phyloP scores from a whole-genome alignment of 805 yeast genomes.

The Wickerhamiella azyma region DNA sequence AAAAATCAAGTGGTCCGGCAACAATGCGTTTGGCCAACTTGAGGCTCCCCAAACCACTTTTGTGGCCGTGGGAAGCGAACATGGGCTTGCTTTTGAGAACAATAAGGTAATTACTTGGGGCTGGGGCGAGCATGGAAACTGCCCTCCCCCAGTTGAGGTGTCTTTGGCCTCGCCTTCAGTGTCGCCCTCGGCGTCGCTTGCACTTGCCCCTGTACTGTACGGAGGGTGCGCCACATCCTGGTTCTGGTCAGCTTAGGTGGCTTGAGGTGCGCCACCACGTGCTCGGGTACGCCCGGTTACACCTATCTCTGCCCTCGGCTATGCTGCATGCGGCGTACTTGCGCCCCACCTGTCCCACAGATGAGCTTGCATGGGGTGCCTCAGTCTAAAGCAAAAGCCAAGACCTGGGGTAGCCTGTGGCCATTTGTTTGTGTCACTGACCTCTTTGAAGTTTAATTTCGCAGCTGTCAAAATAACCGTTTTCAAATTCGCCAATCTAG shows the following conservation, averaged over 20 bases:
- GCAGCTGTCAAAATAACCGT: too few species aligned
- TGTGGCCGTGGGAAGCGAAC: slow-evolving; percentile 70
- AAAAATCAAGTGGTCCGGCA: slow-evolving; percentile 46
- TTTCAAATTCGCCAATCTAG: too few species aligned
- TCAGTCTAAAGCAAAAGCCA: too few species aligned
- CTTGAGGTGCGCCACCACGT: background rate
- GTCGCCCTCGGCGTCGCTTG: too few species aligned
- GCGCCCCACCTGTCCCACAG: too few species aligned
- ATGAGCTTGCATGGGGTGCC: too few species aligned
- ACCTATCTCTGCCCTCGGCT: too few species aligned
- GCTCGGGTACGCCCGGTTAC: too few species aligned
- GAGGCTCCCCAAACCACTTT: slow-evolving; percentile 15
- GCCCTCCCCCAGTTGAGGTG: slow-evolving; percentile 36
- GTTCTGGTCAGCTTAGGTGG: background rate
- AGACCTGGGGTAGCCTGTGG: too few species aligned
- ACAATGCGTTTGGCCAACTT: slow-evolving; percentile 62
- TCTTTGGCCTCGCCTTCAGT: background rate
- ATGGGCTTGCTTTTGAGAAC: slow-evolving; percentile 39
- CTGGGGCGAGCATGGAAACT: slow-evolving; percentile 98
- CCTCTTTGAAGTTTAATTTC: too few species aligned
- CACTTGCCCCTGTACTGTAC: slow-evolving; percentile 7
- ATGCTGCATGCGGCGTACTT: too few species aligned
- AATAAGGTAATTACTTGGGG: slow-evolving; percentile 66
- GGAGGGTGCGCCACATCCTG: slow-evolving; percentile 26
- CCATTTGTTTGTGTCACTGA: too few species aligned